Evolutionary conservation across 2,329 filamentous ascomycete species (phyloP), one percentile per base, ranked within the genome.

Genomic region (Clarireedia monteithiana): DNA sequence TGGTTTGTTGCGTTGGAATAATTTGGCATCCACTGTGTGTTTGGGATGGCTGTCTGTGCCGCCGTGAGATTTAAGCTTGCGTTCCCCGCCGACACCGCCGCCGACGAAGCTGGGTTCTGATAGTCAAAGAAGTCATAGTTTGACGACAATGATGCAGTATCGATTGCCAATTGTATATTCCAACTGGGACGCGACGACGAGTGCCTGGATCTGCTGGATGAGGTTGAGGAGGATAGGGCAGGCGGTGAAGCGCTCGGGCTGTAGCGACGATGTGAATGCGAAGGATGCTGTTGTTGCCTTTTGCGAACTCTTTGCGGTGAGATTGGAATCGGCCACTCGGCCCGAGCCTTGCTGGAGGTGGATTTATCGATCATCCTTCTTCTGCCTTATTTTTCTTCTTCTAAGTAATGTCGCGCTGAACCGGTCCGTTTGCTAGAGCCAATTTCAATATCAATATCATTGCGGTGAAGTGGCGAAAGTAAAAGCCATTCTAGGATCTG

Each of bases 241-340:
- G 53, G 46, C 20, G 53, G 53, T 44, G 53, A 55, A n/a, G 46
- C 38, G 50, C 46, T 55, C 17, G 53, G 53, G 26, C 46, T 55
- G 53, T 36, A 44, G 20, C 27, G 39, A 44, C 36, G 55, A 23
- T 53, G 55, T 34, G 46, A 24, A 50, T 55, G 46, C 15, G 46
- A 50, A 12, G 26, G n/a, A 27, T 36, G 53, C 12, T 44, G 46
- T 34, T 50, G 53, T 24, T 40, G 46, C 36, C 45, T 50, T 39
- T 50, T 57, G 38, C 42, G 26, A 57, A 57, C 50, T 14, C 42
- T 36, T 45, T 48, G 55, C 24, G 55, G 42, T 27, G 55, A 55
- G 39, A 34, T 34, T 10, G 46, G 26, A 44, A 10, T 54, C 45
- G 53, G 46, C 53, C 53, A 55, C 46, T 55, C 53, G 46, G 46